Evolutionary conservation across 1,284 basidiomycete genomes (phyloP).

Genomic region (Mycena sp.): DNA sequence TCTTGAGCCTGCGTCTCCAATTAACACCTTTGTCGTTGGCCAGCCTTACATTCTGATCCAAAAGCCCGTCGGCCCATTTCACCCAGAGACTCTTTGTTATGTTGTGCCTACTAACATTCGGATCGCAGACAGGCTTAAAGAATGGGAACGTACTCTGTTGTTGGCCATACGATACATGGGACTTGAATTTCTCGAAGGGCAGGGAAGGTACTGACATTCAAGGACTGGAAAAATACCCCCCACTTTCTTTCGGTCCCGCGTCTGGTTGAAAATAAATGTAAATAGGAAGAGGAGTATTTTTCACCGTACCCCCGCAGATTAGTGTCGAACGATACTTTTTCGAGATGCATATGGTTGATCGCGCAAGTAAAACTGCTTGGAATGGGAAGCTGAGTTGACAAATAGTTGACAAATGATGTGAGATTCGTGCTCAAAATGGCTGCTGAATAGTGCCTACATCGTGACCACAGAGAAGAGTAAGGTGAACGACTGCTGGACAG

Average conservation of each 20-base stretch:
- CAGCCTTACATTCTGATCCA: constrained; percentile 15
- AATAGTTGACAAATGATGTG: no score
- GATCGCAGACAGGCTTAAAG: neutral
- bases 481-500: constrained; percentile 12
- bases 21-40: neutral
- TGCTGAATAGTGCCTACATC: neutral
- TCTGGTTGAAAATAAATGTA: neutral
- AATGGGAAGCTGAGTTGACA: constrained; percentile 5
- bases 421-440: neutral
- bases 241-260: constrained; percentile 17
- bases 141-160: constrained; percentile 10
- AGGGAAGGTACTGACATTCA: constrained; percentile 7
- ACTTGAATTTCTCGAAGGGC: constrained; percentile 9
- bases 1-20: constrained; percentile 19
- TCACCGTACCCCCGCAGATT: neutral
- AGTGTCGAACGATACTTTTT: constrained; percentile 8
- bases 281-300: neutral
- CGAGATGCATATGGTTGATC: neutral
- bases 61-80: constrained; percentile 3
- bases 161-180: constrained; percentile 20
- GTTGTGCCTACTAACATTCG: constrained; percentile 3
- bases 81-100: constrained; percentile 23
- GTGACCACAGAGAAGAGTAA: constrained; percentile 3
- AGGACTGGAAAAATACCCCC: constrained; percentile 3
- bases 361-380: neutral